Base-by-base conservation (phyloP, 2,329 filamentous ascomycete genomes). In the Alternaria arbusti region DNA sequence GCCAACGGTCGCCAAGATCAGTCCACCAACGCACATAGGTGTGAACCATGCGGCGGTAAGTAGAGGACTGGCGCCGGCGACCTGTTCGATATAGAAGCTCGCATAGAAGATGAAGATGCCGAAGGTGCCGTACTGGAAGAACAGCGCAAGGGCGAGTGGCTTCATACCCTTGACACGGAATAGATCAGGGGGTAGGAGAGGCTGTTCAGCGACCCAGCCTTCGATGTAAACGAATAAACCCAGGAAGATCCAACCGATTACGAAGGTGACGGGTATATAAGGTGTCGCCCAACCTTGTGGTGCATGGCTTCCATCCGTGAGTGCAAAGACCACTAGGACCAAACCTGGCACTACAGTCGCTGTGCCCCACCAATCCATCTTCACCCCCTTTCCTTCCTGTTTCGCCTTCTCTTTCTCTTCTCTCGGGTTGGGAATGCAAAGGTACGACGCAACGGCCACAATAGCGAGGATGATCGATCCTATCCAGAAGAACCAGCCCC, bases 271-370 rank as follows among this genome's bases (percentile, higher is more conserved):
- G 44, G 87, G 86, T 40, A 95, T 89, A 68, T 93, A 93, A 1
- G 90, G 89, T 0, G 90, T 92, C n/a, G 79, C 82, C 91, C 92
- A 95, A 2, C 89, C 87, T 3, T 88, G 75, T 0, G 89, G 86
- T 0, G 90, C 90, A 75, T 92, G 88, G 0, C 89, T 86, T 8
- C 89, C 89, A 51, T 93, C 89, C 0, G 91, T 94, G 55, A 96
- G 86, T 0, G 91, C 90, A 70, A 90, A 95, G 0, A 93, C 89
- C 9, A 93, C 83, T 25, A 96, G 83, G 2, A 91, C 84, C 12
- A 94, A 78, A 0, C 90, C 91, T 8, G 79, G 74, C 2, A 80
- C 70, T 9, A 80, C 74, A 6, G 77, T 79, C 0, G 70, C 60
- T 4, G 77, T 71, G 11, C 79, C 79, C 65, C 70, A 68, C 79